Evolutionary conservation across 306 rosid genomes (phyloP).

Genomic region (Pyrus pyrifolia): DNA sequence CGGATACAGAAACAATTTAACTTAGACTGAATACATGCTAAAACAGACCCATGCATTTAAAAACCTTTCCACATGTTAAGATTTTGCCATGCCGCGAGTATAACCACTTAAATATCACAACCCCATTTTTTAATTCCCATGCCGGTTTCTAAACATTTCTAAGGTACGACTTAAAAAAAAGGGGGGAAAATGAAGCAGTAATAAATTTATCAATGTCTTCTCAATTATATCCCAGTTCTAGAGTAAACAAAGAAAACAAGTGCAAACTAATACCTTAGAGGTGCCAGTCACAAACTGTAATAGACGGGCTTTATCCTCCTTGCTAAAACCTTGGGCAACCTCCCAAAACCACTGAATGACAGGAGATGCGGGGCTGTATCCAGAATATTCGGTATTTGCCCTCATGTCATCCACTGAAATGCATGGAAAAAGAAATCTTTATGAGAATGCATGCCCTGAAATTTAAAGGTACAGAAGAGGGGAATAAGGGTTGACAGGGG

Average conservation of each 20-base stretch:
- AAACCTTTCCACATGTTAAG: background rate
- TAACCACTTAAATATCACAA: background rate
- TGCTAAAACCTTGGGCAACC: conserved; percentile 81
- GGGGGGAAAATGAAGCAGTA: background rate
- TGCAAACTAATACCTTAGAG: conserved; percentile 63
- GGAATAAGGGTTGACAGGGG: background rate
- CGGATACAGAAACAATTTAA: background rate
- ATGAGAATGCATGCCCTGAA: conserved; percentile 13
- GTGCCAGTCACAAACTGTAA: conserved; percentile 99
- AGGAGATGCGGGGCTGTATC: conserved; percentile 76
- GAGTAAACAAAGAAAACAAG: background rate
- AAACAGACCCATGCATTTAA: background rate
- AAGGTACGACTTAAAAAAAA: background rate
- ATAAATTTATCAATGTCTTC: background rate
- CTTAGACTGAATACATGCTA: background rate
- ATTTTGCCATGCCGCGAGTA: background rate
- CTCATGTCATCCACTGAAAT: conserved; percentile 94
- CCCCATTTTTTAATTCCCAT: background rate
- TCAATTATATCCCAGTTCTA: background rate
- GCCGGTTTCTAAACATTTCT: background rate
- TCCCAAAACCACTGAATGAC: conserved; percentile 98
- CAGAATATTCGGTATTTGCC: conserved; percentile 93
- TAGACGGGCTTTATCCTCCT: conserved; percentile 96
- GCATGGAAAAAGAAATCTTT: conserved; percentile 7
- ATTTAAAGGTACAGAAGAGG: background rate